A percentile compares a stretch with the other conserved stretches of the same genome.
Evolutionary conservation across 805 yeast species (phyloP).

Genomic region (Candida chilensis): DNA sequence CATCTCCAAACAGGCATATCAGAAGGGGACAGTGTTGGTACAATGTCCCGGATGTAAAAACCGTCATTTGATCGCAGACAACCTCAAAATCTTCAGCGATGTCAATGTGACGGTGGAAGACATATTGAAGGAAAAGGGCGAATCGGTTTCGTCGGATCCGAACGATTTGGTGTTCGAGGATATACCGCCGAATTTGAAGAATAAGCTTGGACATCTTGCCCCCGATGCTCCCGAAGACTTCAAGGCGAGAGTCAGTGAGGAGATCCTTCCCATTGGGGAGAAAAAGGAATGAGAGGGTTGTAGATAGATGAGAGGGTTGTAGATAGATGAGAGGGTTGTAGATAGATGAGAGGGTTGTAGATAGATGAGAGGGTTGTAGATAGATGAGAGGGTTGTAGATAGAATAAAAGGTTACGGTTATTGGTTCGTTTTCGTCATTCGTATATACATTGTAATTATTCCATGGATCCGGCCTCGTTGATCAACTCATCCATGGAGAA

Average conservation of each 20-base stretch:
- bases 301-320: no score
- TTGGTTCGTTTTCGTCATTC: neutral
- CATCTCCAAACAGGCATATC: conserved; percentile 90
- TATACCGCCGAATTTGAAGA: conserved; percentile 48
- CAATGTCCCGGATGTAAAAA: conserved; percentile 89
- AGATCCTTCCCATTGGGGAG: no score
- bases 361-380: no score
- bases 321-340: no score
- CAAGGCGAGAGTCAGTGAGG: no score
- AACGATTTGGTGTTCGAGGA: conserved; percentile 66
- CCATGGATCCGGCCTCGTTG: conserved; percentile 66
- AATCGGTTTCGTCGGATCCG: conserved; percentile 52
- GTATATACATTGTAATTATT: conserved; percentile 13
- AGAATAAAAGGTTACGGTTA: neutral
- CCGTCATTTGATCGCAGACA: conserved; percentile 86
- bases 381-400: no score
- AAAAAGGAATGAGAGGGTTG: no score
- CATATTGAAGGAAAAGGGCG: conserved; percentile 68
- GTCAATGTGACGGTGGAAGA: conserved; percentile 71
- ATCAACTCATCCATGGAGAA: conserved; percentile 65
- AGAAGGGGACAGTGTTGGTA: conserved; percentile 75
- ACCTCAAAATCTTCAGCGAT: conserved; percentile 66
- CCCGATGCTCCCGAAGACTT: no score
- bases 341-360: no score
- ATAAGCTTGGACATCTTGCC: no score